Evolutionary conservation across 768 basidiomycete genomes (phyloP).

Genomic region (Glaciozyma martinii): DNA sequence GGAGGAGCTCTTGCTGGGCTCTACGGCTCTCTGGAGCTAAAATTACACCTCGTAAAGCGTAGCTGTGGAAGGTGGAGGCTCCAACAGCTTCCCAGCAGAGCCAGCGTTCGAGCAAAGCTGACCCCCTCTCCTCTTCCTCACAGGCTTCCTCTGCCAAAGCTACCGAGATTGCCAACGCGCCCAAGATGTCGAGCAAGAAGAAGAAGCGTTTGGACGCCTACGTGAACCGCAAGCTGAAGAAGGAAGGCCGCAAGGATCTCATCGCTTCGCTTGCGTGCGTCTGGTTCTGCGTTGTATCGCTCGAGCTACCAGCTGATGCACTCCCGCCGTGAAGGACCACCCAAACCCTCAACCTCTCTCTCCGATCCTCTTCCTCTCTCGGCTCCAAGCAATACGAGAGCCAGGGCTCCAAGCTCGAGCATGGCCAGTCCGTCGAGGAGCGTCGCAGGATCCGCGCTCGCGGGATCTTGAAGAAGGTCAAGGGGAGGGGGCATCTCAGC

Average conservation of each 20-base stretch:
- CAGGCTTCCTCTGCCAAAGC: constrained; percentile 1
- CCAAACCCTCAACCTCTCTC: constrained; percentile 56
- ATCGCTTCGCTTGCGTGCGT: constrained; percentile 73
- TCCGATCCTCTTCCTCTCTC: constrained; percentile 74
- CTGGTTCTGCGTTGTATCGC: background rate
- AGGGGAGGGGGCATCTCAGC: constrained; percentile 29
- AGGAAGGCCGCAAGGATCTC: constrained; percentile 68
- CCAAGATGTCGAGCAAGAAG: constrained; percentile 64
- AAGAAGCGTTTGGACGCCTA: constrained; percentile 84
- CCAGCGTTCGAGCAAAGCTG: too few relatives aligned
- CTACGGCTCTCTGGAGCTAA: too few relatives aligned
- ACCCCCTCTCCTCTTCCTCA: too few relatives aligned
- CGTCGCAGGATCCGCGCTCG: constrained; percentile 23
- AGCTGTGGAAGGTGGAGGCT: too few relatives aligned
- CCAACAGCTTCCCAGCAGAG: too few relatives aligned
- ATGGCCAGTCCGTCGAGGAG: constrained; percentile 17
- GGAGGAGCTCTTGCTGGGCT: too few relatives aligned
- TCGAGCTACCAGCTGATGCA: background rate
- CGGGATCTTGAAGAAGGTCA: constrained; percentile 28
- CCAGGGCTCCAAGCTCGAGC: constrained; percentile 29
- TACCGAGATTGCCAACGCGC: constrained; percentile 2
- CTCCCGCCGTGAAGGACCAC: constrained; percentile 46
- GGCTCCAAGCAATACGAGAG: constrained; percentile 63
- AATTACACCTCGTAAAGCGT: too few relatives aligned
- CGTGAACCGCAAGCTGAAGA: constrained; percentile 87